Evolutionary conservation across 2,329 filamentous ascomycete genomes (phyloP), one percentile per base, ranked within the genome.

Genomic region (Tolypocladium nubicola): DNA sequence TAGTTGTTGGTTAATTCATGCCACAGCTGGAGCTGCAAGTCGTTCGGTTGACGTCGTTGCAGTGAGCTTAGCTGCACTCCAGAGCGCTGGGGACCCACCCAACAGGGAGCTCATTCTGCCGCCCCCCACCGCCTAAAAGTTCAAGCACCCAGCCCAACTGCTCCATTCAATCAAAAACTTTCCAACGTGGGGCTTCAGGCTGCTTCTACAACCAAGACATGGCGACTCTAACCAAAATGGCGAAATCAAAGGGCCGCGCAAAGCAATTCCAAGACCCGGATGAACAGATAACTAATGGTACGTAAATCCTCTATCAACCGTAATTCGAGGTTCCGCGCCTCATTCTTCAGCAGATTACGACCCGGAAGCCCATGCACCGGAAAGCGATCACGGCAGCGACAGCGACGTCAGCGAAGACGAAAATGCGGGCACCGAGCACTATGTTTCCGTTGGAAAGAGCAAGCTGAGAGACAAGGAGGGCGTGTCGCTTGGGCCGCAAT

Each of bases 361-460:
- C 68, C 89, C 89, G 0, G 90, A 95, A 75, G 84, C 82, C 63
- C 82, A 84, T 60, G 76, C 75, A 21, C 78, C 79, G 19, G 80
- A 78, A 57, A 80, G 81, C 57, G 82, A 81, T 49, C 77, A 70
- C 16, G 80, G 76, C 54, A 82, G 79, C 50, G 78, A 71, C 37
- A 79, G 75, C 61, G 76, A 75, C 21, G 76, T 72, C 19, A 78
- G 77, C 64, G 75, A 73, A 6, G 75, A 79, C 35, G 78, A 78
- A 53, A 73, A 81, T 59, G 78, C 79, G 13, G 90, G 88, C 23
- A 88, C 92, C 38, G 93, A 96, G 66, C 93, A 97, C 70, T 97
- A 97, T 68, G 81, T 88, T 49, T 73, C 80, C 55, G 89, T 96
- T 38, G 88, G 86, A 23, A 94, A 92, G 77, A 94, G 88, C 75